Evolutionary conservation across 164 flowering plant genomes (phyloP).

Genomic region (Magnolia kwangsiensis): DNA sequence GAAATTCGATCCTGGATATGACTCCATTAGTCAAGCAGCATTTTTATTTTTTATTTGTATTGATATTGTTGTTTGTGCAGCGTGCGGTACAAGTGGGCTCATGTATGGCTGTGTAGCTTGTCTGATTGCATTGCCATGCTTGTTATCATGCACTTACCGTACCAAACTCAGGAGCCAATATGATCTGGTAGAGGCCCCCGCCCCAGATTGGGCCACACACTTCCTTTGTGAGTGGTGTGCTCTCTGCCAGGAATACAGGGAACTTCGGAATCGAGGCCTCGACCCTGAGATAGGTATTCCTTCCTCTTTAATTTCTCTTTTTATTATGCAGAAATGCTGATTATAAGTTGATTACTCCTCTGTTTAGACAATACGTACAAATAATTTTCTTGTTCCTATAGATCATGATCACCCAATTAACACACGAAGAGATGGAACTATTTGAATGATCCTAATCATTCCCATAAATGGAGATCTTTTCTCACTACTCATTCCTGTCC

Average conservation of each 20-base stretch:
- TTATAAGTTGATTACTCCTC: neutral
- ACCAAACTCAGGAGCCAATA: conserved; percentile 29
- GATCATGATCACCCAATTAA: neutral
- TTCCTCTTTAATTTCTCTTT: neutral
- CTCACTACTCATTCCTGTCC: neutral
- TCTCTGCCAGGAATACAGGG: conserved; percentile 40
- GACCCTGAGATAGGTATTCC: conserved; percentile 32
- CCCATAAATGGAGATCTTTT: neutral
- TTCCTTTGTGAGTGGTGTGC: conserved; percentile 38
- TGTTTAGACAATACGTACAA: neutral
- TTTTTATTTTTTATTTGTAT: no score
- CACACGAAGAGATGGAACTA: no score
- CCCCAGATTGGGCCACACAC: conserved; percentile 34
- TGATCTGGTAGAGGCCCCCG: conserved; percentile 31
- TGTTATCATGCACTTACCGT: conserved; percentile 35
- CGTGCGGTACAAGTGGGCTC: conserved; percentile 29
- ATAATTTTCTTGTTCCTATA: neutral
- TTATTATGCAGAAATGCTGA: neutral
- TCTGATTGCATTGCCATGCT: conserved; percentile 27
- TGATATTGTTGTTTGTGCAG: conserved; percentile 16
- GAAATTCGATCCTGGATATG: no score
- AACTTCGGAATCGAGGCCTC: conserved; percentile 33
- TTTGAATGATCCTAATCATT: neutral
- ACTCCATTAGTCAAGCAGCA: no score
- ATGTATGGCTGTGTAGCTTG: conserved; percentile 19